These are phyloP conservation scores for Hymenoscyphus scutula DNA, from an alignment of 2,329 filamentous ascomycete genomes.

Conservation along the genomic window DNA sequence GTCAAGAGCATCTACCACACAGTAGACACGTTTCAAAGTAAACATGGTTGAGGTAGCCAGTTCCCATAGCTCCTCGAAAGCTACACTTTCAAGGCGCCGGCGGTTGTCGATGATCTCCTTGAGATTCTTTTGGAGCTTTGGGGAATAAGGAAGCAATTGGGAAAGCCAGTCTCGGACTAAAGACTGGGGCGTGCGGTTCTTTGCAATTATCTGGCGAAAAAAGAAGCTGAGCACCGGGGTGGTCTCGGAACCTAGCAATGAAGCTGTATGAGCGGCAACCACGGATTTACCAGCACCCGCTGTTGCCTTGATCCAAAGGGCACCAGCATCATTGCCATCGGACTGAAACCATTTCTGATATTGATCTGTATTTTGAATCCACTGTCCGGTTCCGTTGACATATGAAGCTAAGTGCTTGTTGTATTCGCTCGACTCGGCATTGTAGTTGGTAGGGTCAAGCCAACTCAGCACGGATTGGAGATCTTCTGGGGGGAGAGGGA, in stretches of 20 bases:
- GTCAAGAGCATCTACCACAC: conserved; percentile 42
- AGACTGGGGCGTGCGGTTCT: conserved; percentile 30
- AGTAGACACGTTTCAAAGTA: conserved; percentile 34
- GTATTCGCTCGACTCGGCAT: conserved; percentile 21
- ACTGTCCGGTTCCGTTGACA: conserved; percentile 23
- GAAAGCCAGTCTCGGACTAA: conserved; percentile 35
- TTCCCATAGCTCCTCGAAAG: conserved; percentile 5
- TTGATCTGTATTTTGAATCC: conserved; percentile 23
- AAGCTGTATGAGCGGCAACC: conserved; percentile 28
- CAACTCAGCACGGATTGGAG: conserved; percentile 1
- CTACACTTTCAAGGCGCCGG: neutral
- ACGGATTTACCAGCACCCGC: conserved; percentile 45
- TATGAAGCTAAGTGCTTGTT: conserved; percentile 23
- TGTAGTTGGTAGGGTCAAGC: conserved; percentile 26
- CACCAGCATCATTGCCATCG: conserved; percentile 36
- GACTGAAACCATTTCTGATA: conserved; percentile 25
- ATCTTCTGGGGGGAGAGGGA: conserved; percentile 8
- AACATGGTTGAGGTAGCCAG: neutral
- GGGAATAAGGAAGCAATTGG: conserved; percentile 33
- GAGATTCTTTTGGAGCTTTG: conserved; percentile 14
- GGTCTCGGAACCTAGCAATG: conserved; percentile 13
- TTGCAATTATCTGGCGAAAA: conserved; percentile 38
- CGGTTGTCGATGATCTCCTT: neutral
- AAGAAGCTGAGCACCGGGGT: conserved; percentile 37
- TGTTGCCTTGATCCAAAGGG: conserved; percentile 46